Evolutionary conservation across 2,329 filamentous ascomycete species (phyloP).

Genomic region (Amesomyces nigricolor): DNA sequence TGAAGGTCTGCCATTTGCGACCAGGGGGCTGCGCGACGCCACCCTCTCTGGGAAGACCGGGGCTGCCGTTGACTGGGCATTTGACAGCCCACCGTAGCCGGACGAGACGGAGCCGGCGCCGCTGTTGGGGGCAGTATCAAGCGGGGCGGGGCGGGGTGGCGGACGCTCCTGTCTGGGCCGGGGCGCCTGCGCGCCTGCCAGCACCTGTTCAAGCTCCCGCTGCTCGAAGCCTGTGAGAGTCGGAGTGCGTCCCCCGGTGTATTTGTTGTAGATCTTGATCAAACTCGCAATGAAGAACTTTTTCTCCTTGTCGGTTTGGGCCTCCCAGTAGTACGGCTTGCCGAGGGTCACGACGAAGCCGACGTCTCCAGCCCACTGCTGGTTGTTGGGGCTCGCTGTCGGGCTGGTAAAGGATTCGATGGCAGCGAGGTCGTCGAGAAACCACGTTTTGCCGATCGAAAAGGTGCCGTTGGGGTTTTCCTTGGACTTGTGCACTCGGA

Average conservation of each 20-base stretch:
- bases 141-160: constrained; percentile 26
- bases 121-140: constrained; percentile 22
- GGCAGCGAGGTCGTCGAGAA: constrained; percentile 77
- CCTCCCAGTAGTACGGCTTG: constrained; percentile 97
- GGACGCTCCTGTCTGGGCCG: constrained; percentile 20
- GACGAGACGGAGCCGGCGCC: constrained; percentile 24
- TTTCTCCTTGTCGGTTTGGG: constrained; percentile 89
- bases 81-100: constrained; percentile 29
- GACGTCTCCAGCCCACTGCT: constrained; percentile 74
- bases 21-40: constrained; percentile 30
- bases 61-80: constrained; percentile 10
- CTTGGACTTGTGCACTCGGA: constrained; percentile 93
- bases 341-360: constrained; percentile 85
- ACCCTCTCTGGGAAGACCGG: constrained; percentile 18
- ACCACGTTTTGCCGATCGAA: constrained; percentile 98
- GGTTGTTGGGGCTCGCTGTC: constrained; percentile 49
- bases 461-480: constrained; percentile 93
- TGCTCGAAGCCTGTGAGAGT: constrained; percentile 77
- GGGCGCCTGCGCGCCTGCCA: constrained; percentile 45
- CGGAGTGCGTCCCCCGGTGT: constrained; percentile 79
- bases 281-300: constrained; percentile 97
- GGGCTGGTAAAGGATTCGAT: constrained; percentile 76
- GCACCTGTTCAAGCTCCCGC: constrained; percentile 69
- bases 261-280: constrained; percentile 95
- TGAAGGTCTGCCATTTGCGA: constrained; percentile 37